phyloP scores from a whole-genome alignment of 371 early-diverging fungal species.

The Dentiscutata heterogama region DNA sequence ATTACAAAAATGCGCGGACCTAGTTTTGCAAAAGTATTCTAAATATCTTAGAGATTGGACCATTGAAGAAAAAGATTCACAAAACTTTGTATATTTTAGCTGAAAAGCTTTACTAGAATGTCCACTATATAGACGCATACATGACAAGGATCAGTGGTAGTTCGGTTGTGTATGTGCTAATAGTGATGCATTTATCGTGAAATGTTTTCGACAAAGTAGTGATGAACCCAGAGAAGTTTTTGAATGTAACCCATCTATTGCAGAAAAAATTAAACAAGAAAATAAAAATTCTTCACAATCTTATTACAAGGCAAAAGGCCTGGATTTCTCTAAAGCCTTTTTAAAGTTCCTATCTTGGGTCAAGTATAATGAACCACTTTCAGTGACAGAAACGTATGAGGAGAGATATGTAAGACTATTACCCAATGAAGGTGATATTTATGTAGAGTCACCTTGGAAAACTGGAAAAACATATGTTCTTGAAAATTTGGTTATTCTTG shows the following conservation, averaged over 20 bases:
- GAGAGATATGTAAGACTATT: slow-evolving; percentile 40
- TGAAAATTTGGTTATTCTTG: slow-evolving; percentile 21
- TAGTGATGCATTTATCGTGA: slow-evolving; percentile 25
- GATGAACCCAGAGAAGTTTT: slow-evolving; percentile 29
- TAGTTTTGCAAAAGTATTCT: slow-evolving; percentile 39
- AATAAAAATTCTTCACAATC: neutral
- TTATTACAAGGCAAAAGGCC: slow-evolving; percentile 3
- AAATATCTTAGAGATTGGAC: slow-evolving; percentile 24
- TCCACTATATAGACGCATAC: neutral
- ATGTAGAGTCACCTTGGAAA: slow-evolving; percentile 36
- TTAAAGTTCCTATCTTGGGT: slow-evolving; percentile 40
- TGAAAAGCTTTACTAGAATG: slow-evolving; percentile 19
- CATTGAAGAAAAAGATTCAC: slow-evolving; percentile 18
- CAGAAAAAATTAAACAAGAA: slow-evolving; percentile 37
- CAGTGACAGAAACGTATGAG: slow-evolving; percentile 35
- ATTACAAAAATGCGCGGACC: slow-evolving; percentile 20
- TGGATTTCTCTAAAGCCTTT: slow-evolving; percentile 22
- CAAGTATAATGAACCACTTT: slow-evolving; percentile 11
- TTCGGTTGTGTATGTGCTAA: slow-evolving; percentile 23
- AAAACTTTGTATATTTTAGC: slow-evolving; percentile 26
- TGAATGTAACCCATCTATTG: slow-evolving; percentile 34
- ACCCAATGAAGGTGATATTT: slow-evolving; percentile 22
- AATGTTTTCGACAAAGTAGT: slow-evolving; percentile 33
- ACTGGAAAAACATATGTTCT: slow-evolving; percentile 28
- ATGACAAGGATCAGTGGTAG: slow-evolving; percentile 29